These are phyloP conservation scores for Lentinula sp. DNA, from an alignment of 768 basidiomycete genomes.

Conservation along the genomic window DNA sequence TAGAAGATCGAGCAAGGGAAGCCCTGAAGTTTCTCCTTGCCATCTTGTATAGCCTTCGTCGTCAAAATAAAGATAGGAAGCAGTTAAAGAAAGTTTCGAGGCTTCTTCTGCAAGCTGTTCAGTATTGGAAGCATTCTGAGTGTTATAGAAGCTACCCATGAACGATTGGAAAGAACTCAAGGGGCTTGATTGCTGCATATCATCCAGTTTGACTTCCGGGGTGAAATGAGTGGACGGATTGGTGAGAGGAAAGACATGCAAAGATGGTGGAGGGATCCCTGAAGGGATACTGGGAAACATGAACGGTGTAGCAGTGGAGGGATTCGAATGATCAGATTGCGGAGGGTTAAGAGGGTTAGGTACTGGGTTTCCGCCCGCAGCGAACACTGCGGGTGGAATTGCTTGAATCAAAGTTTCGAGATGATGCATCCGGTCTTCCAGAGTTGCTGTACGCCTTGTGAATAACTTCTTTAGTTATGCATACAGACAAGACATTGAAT, in stretches of 20 bases:
- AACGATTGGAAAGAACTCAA: constrained; percentile 32
- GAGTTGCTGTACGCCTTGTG: constrained; percentile 66
- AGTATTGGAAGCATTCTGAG: constrained; percentile 15
- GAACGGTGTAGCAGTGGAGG: constrained; percentile 32
- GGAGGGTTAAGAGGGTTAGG: constrained; percentile 10
- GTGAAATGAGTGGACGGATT: constrained; percentile 79
- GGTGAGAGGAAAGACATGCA: constrained; percentile 72
- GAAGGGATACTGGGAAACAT: constrained; percentile 27
- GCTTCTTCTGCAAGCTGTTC: constrained; percentile 54
- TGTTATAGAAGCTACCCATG: constrained; percentile 24
- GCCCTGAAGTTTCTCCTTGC: constrained; percentile 91
- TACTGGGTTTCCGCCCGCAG: constrained; percentile 37
- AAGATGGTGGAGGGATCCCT: constrained; percentile 13
- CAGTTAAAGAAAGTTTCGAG: constrained; percentile 59
- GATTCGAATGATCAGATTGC: constrained; percentile 21
- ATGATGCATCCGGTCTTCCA: constrained; percentile 87
- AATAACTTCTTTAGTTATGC: neutral
- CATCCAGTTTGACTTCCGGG: constrained; percentile 31
- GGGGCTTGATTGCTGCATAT: constrained; percentile 43
- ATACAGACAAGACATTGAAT: neutral
- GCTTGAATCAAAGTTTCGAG: constrained; percentile 81
- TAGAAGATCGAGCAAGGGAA: constrained; percentile 81
- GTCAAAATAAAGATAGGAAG: constrained; percentile 81
- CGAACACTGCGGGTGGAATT: constrained; percentile 76
- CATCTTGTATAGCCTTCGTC: constrained; percentile 84